Evolutionary conservation across 495 filamentous ascomycete species (phyloP).

Genomic region (Sordaria brevicollis): DNA sequence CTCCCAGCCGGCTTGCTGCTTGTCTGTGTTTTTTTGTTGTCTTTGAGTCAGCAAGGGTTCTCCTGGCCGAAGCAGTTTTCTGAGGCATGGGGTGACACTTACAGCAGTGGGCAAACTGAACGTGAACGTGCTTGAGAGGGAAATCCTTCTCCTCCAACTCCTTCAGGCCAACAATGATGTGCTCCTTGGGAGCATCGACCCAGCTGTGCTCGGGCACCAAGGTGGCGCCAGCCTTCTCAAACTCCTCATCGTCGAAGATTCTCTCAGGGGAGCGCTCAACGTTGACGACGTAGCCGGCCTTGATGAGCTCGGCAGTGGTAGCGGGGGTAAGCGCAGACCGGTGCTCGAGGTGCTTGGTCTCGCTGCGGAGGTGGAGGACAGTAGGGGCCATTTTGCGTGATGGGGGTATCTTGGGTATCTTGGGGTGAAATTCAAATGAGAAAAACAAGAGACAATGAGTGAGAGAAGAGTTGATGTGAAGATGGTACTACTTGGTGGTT

Average conservation of each 20-base stretch:
- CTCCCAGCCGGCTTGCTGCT: conserved; percentile 81
- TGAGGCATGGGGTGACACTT: conserved; percentile 2
- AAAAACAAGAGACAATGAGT: neutral
- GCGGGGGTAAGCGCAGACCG: conserved; percentile 45
- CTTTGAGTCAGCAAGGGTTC: neutral
- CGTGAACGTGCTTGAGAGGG: conserved; percentile 75
- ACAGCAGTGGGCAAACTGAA: conserved; percentile 65
- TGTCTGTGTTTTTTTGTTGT: conserved; percentile 54
- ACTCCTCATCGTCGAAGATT: conserved; percentile 73
- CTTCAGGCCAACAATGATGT: conserved; percentile 88
- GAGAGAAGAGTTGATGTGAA: neutral
- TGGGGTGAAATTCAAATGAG: neutral
- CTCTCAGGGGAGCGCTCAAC: conserved; percentile 71
- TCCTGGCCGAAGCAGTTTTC: conserved; percentile 17
- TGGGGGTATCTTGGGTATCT: neutral
- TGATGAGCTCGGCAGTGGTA: conserved; percentile 66
- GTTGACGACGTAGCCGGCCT: conserved; percentile 74
- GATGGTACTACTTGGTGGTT: neutral
- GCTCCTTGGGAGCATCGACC: conserved; percentile 60
- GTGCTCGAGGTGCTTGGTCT: conserved; percentile 49
- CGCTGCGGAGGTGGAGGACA: conserved; percentile 34
- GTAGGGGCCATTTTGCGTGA: conserved; percentile 26
- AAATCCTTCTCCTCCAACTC: conserved; percentile 85
- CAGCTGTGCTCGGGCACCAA: conserved; percentile 79
- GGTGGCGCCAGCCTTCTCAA: conserved; percentile 52